phyloP scores from a whole-genome alignment of 2,329 filamentous ascomycete genomes.

The Penicillium sp. region DNA sequence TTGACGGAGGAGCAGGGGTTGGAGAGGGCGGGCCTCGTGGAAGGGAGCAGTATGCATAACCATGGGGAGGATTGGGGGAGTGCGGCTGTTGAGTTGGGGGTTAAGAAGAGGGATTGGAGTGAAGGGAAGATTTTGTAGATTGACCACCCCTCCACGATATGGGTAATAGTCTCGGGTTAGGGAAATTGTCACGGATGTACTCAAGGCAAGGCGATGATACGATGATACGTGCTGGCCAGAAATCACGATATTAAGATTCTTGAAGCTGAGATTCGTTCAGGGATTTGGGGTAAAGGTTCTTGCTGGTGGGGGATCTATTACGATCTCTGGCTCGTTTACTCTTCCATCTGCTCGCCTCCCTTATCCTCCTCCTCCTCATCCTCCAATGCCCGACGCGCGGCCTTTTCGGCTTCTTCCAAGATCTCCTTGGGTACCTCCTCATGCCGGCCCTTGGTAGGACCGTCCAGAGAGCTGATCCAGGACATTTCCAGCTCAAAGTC shows the following conservation, averaged over 20 bases:
- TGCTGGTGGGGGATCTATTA: conserved; percentile 8
- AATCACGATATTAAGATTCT: conserved; percentile 12
- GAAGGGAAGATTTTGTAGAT: conserved; percentile 61
- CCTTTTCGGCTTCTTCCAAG: conserved; percentile 85
- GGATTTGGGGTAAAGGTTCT: conserved; percentile 1
- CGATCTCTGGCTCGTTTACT: conserved; percentile 54
- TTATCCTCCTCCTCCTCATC: conserved; percentile 78
- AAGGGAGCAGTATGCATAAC: conserved; percentile 66
- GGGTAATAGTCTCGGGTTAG: too few species aligned
- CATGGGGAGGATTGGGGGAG: conserved; percentile 96
- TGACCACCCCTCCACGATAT: too few species aligned
- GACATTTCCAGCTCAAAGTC: conserved; percentile 99
- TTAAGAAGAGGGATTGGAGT: conserved; percentile 83
- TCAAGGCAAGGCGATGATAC: not conserved
- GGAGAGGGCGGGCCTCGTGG: conserved; percentile 78
- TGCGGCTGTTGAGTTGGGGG: conserved; percentile 90
- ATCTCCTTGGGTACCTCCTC: conserved; percentile 91
- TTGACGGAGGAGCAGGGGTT: conserved; percentile 85
- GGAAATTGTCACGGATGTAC: not conserved
- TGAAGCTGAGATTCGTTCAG: conserved; percentile 12
- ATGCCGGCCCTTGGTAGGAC: conserved; percentile 89
- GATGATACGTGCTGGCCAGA: not conserved
- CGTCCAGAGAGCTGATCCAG: conserved; percentile 84
- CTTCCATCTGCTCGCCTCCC: conserved; percentile 80
- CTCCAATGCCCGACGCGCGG: conserved; percentile 88